A percentile compares a stretch with the other conserved stretches of the same genome.
Evolutionary conservation across 257 asterid species (phyloP).

Genomic region (Salvia splendens): DNA sequence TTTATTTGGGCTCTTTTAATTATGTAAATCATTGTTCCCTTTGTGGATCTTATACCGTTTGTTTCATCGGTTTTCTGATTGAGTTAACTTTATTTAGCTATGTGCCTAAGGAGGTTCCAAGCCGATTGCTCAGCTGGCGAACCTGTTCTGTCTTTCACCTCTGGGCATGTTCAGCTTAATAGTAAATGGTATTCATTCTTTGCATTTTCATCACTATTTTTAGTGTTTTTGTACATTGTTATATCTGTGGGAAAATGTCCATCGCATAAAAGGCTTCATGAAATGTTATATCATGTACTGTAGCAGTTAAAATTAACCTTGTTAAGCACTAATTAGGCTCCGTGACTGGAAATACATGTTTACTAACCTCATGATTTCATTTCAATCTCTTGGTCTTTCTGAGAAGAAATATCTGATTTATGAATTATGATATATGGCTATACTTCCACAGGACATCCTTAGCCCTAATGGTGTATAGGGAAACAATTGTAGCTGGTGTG

Average conservation of each 20-base stretch:
- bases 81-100: slow-evolving; percentile 52
- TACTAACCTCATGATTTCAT: slow-evolving; percentile 1
- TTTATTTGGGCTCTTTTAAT: slow-evolving; percentile 8
- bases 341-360: slow-evolving; percentile 9
- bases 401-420: slow-evolving; percentile 31
- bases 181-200: slow-evolving; percentile 70
- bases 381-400: slow-evolving; percentile 17
- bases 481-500: slow-evolving; percentile 74
- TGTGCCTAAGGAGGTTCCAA: slow-evolving; percentile 91
- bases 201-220: slow-evolving; percentile 14
- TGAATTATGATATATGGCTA: slow-evolving; percentile 28
- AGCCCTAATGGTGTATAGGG: slow-evolving; percentile 87
- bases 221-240: background rate
- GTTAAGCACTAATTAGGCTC: background rate
- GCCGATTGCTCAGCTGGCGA: slow-evolving; percentile 67
- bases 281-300: background rate
- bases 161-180: slow-evolving; percentile 68
- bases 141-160: slow-evolving; percentile 65
- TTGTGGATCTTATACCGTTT: slow-evolving; percentile 19
- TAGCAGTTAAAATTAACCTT: slow-evolving; percentile 13
- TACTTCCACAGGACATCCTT: slow-evolving; percentile 84
- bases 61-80: slow-evolving; percentile 29
- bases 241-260: slow-evolving; percentile 10
- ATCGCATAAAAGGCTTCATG: background rate
- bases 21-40: slow-evolving; percentile 5